A percentile compares a stretch with the other conserved stretches of the same genome.
Conservation (phyloP, 2,329 filamentous ascomycete genomes). For the Nothophoma quercina region DNA sequence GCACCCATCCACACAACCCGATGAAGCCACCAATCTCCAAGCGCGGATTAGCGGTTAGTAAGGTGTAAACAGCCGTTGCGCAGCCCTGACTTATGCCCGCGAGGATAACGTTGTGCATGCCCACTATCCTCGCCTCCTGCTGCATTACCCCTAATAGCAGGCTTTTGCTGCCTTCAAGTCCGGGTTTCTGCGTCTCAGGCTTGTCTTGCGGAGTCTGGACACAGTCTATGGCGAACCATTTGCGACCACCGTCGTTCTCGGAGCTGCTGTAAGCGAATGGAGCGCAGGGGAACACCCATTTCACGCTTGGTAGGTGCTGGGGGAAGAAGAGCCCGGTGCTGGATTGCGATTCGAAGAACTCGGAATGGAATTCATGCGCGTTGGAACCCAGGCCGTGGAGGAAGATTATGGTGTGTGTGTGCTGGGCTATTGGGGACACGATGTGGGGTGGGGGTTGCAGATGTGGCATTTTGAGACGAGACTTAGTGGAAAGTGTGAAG, state of each 20-base stretch:
- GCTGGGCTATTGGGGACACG: conserved; percentile 19
- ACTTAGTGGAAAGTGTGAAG: too few species aligned
- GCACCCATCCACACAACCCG: conserved; percentile 34
- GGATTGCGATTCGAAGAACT: conserved; percentile 49
- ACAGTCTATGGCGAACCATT: conserved; percentile 64
- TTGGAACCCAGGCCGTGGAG: conserved; percentile 57
- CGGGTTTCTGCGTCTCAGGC: conserved; percentile 54
- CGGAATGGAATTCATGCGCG: conserved; percentile 47
- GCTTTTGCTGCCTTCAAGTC: conserved; percentile 51
- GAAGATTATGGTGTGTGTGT: conserved; percentile 58
- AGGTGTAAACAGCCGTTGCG: conserved; percentile 25
- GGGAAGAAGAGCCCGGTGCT: conserved; percentile 36
- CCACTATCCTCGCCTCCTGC: conserved; percentile 20
- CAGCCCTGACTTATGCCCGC: conserved; percentile 38
- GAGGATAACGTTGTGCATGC: conserved; percentile 21
- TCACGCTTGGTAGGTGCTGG: conserved; percentile 48
- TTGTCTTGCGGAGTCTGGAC: conserved; percentile 49
- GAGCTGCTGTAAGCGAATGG: conserved; percentile 35
- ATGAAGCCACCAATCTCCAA: conserved; percentile 31
- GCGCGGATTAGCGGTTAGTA: conserved; percentile 4
- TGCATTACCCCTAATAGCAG: conserved; percentile 35
- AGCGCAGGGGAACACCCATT: conserved; percentile 60
- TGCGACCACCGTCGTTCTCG: conserved; percentile 39
- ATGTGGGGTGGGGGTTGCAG: neutral
- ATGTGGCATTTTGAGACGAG: neutral